Base-by-base conservation (phyloP, 331 rosid genomes). In the Rosa hybrid region DNA sequence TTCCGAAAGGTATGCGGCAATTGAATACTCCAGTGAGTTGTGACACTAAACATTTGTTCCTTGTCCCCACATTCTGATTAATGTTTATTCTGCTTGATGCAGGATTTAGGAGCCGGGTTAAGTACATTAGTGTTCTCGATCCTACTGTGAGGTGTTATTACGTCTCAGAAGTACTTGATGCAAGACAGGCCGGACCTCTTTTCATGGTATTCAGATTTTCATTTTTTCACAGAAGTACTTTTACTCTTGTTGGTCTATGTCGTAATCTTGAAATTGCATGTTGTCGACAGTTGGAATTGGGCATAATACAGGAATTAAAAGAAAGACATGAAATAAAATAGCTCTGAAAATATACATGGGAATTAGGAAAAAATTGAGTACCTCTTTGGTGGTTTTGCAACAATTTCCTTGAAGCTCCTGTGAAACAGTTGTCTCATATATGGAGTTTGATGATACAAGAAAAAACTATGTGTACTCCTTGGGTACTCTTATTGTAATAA, bases 91-190 rank as follows among this genome's bases (percentile, higher is more conserved):
- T 82, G 23, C 78, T 78, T 83, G 91, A 53, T 90, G 92, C 92
- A 96, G 99, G 99, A 78, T 96, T 90, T 86, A 91, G 87, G 87
- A 93, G 97, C 90, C 90, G 95, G 72, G 99, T 92, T 79, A 90
- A 84, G 80, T 94, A 91, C 91, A 88, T 90, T 72, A 92, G 83
- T 83, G 86, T 90, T 77, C 83, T 86, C 77, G 97, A 96, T 85
- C 99, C 99, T 34, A 77, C 94, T 70, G 86, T 82, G 54, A 90
- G 82, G 90, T 89, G 93, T 78, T 87, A 84, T 84, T 96, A 96
- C 63, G 81, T 92, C 78, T 96, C 98, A 74, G 98, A 96, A 90
- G 91, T 96, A 78, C 91, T 96, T 63, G 97, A 96, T 83, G 92
- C 91, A 21, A 96, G 92, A 83, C 89, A 84, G 30, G 90, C 88